These are phyloP conservation scores for Cercospora citrullina DNA, from an alignment of 2,329 filamentous ascomycete species.

Conservation along the genomic window DNA sequence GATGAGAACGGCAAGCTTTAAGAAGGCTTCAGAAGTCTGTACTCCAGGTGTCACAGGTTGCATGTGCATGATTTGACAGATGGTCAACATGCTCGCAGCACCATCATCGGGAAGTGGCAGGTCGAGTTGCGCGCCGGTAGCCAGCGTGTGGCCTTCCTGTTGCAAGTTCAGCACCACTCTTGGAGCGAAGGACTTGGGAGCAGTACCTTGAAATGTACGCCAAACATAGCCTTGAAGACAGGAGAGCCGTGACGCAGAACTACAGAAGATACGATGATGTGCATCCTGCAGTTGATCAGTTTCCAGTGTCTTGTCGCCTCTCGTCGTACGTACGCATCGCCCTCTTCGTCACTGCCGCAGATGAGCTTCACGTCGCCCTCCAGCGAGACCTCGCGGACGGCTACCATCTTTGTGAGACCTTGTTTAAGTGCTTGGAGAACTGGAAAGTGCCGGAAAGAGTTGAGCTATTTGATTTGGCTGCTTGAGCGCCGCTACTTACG, in stretches of 20 bases:
- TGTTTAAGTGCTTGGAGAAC: neutral
- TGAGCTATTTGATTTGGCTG: neutral
- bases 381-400: slow-evolving; percentile 35
- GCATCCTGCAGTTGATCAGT: neutral
- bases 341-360: neutral
- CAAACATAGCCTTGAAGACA: slow-evolving; percentile 23
- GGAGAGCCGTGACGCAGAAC: slow-evolving; percentile 15
- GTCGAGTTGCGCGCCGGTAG: neutral
- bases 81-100: neutral
- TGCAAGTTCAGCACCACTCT: too few species aligned
- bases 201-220: slow-evolving; percentile 5
- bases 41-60: neutral
- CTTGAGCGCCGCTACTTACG: neutral
- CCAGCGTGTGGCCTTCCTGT: neutral
- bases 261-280: slow-evolving; percentile 10
- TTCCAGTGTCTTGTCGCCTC: neutral
- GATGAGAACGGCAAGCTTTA: neutral
- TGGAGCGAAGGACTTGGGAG: too few species aligned
- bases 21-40: neutral
- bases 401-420: neutral
- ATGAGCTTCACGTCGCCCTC: slow-evolving; percentile 36
- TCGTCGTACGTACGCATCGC: neutral
- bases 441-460: neutral
- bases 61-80: neutral
- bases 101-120: neutral